Percentiles rank a stretch among this genome's conserved stretches.
Conservation (phyloP, 495 filamentous ascomycete genomes). For the Jackrogersella multiformis region DNA sequence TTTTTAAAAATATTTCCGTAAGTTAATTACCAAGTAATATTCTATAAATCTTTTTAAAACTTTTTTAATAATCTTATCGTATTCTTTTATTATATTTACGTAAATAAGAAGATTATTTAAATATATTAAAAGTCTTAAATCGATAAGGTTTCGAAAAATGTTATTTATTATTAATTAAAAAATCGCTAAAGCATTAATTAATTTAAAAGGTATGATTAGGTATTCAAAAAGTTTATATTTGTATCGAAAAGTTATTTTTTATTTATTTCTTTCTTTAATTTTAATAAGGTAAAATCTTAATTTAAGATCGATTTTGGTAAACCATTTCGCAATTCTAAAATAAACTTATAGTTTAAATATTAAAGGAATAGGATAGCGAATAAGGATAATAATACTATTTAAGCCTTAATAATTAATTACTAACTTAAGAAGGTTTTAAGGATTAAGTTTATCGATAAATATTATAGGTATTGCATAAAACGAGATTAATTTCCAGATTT, state of each 20-base stretch:
- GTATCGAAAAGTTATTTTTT: neutral
- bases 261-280: neutral
- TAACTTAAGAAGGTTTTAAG: neutral
- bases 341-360: neutral
- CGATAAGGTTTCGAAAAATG: no score
- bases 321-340: neutral
- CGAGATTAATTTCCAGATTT: neutral
- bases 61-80: no score
- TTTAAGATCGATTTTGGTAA: neutral
- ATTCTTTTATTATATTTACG: neutral
- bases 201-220: neutral
- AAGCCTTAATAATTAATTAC: neutral
- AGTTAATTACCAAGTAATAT: no score
- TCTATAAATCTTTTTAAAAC: no score
- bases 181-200: neutral
- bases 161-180: neutral
- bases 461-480: neutral
- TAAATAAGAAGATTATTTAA: neutral
- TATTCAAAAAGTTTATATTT: neutral
- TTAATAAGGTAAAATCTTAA: neutral
- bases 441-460: neutral
- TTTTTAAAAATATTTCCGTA: no score
- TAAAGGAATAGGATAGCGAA: neutral
- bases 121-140: no score
- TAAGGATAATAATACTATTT: neutral